phyloP scores from a whole-genome alignment of 202 grass and related monocot species.

The Dendrocalamus latiflorus region DNA sequence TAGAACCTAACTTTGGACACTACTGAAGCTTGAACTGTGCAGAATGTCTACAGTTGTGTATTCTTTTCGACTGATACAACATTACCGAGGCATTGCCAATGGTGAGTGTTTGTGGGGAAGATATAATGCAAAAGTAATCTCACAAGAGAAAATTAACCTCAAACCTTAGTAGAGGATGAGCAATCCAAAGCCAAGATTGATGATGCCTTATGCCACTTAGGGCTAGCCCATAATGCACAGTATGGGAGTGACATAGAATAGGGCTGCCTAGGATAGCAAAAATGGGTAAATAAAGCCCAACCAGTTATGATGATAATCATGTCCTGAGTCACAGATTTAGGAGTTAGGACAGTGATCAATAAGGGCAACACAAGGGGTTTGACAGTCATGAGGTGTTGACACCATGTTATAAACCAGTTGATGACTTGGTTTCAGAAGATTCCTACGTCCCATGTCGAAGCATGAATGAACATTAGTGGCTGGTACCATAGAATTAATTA shows the following conservation, averaged over 20 bases:
- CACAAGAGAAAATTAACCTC: background rate
- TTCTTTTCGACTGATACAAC: too few species aligned
- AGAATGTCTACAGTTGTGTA: too few species aligned
- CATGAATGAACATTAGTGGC: background rate
- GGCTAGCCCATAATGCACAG: slow-evolving; percentile 7
- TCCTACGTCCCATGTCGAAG: background rate
- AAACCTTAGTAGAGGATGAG: background rate
- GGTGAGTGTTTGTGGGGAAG: background rate
- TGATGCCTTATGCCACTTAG: background rate
- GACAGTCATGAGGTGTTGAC: background rate
- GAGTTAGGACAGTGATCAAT: background rate
- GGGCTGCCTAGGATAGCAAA: background rate
- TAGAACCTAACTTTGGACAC: background rate
- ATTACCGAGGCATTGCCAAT: background rate
- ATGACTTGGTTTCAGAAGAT: background rate
- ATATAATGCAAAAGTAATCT: background rate
- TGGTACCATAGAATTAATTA: background rate
- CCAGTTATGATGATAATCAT: background rate
- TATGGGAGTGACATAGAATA: background rate
- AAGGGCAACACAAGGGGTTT: background rate
- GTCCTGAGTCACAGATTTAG: background rate
- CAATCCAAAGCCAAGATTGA: background rate
- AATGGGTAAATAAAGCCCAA: background rate
- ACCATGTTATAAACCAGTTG: background rate
- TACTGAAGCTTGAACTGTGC: too few species aligned